phyloP scores from a whole-genome alignment of 2,329 filamentous ascomycete species.

The Trichoderma gracile region DNA sequence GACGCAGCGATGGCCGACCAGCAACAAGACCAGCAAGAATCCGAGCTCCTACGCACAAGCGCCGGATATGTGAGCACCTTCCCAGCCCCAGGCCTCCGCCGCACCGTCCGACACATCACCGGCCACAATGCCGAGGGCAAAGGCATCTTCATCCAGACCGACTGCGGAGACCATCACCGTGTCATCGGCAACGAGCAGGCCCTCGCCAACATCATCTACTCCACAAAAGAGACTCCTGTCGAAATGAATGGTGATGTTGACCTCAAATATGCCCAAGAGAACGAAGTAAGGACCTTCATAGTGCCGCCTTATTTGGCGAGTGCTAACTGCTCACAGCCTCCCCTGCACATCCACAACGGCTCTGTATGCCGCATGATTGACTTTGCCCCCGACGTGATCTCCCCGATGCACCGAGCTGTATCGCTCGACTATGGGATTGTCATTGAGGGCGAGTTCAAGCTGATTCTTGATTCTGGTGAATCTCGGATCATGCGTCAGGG shows the following conservation, averaged over 20 bases:
- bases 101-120: constrained; percentile 27
- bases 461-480: constrained; percentile 55
- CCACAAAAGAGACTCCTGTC: constrained; percentile 32
- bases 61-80: constrained; percentile 22
- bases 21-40: constrained; percentile 3
- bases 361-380: constrained; percentile 51
- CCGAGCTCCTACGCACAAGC: not conserved
- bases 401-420: constrained; percentile 53
- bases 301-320: too few relatives aligned
- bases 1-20: constrained; percentile 2
- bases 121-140: constrained; percentile 31
- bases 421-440: constrained; percentile 58
- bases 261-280: constrained; percentile 28
- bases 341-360: constrained; percentile 33
- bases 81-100: constrained; percentile 27
- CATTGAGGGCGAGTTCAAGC: constrained; percentile 54
- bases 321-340: not conserved
- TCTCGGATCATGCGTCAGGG: constrained; percentile 48
- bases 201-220: constrained; percentile 36
- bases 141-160: constrained; percentile 32
- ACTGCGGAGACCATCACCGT: constrained; percentile 35
- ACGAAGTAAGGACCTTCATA: constrained; percentile 9
- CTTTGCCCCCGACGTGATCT: constrained; percentile 44
- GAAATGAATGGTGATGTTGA: constrained; percentile 32
- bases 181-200: constrained; percentile 32